phyloP scores from a whole-genome alignment of 768 basidiomycete species.

The Tremella yokohamensis region DNA sequence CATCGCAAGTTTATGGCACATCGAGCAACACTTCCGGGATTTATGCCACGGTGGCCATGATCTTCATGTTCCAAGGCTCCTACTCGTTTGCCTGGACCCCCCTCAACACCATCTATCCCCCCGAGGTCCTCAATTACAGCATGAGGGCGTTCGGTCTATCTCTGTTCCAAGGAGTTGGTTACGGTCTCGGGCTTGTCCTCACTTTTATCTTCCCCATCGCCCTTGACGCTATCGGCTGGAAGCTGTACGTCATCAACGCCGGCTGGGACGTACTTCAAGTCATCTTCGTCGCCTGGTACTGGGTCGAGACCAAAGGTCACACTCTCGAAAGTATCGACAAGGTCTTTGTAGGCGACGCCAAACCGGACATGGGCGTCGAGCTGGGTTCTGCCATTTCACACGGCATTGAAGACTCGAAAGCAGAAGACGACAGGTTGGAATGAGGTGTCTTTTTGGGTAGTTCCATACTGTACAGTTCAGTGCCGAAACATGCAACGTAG shows the following conservation, averaged over 20 bases:
- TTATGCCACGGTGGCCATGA: constrained; percentile 19
- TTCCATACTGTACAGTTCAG: too few species aligned
- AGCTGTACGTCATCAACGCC: constrained; percentile 23
- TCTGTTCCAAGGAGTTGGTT: background rate
- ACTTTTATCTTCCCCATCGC: constrained; percentile 42
- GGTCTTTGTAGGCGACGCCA: constrained; percentile 13
- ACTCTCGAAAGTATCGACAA: constrained; percentile 18
- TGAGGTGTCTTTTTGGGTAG: too few species aligned
- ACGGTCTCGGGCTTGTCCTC: constrained; percentile 20
- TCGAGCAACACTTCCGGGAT: constrained; percentile 1
- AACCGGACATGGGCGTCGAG: background rate
- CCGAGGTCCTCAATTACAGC: constrained; percentile 53
- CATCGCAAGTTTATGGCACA: too few species aligned
- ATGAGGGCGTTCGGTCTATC: constrained; percentile 69
- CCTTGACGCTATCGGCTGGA: constrained; percentile 29
- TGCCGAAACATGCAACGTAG: too few species aligned
- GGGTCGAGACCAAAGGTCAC: constrained; percentile 21
- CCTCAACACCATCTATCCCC: constrained; percentile 15
- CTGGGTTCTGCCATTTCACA: too few species aligned
- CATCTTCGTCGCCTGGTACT: constrained; percentile 15
- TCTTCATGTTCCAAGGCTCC: constrained; percentile 27
- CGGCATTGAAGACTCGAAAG: too few species aligned
- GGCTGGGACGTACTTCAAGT: constrained; percentile 16
- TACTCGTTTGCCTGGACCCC: constrained; percentile 25
- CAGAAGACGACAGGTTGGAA: too few species aligned